These are phyloP conservation scores for Verticillium zaregamsianum DNA, from an alignment of 2,329 filamentous ascomycete genomes.

Conservation along the genomic window DNA sequence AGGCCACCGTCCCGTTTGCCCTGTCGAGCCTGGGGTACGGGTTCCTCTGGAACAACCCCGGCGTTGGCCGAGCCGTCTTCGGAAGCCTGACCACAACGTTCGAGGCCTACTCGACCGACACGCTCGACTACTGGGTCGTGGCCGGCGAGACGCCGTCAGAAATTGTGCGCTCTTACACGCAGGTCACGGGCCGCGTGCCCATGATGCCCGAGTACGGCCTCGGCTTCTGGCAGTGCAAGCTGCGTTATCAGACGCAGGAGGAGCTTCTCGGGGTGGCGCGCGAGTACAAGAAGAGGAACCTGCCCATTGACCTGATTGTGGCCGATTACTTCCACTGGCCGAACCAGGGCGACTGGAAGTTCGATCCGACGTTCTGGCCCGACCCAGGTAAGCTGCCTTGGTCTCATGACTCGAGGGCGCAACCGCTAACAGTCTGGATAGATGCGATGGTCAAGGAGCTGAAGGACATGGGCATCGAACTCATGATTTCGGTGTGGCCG, in stretches of 20 bases:
- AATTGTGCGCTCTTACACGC: constrained; percentile 53
- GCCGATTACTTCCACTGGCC: constrained; percentile 67
- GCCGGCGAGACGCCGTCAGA: constrained; percentile 50
- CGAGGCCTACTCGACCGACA: constrained; percentile 53
- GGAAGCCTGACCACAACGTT: constrained; percentile 59
- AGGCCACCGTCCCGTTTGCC: constrained; percentile 60
- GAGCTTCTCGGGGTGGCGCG: constrained; percentile 56
- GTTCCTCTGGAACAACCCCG: constrained; percentile 63
- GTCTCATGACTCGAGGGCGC: too few relatives aligned
- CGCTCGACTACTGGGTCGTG: constrained; percentile 62
- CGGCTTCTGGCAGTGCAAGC: constrained; percentile 66
- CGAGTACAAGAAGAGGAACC: constrained; percentile 49
- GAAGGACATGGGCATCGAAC: constrained; percentile 52
- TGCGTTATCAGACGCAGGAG: constrained; percentile 62
- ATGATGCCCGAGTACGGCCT: constrained; percentile 68
- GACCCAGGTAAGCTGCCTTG: constrained; percentile 35
- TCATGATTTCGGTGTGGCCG: constrained; percentile 69
- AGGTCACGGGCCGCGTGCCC: constrained; percentile 53
- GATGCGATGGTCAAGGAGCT: constrained; percentile 62
- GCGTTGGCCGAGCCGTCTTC: constrained; percentile 55
- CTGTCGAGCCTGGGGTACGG: constrained; percentile 59
- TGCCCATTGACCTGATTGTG: constrained; percentile 63
- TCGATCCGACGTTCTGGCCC: constrained; percentile 61
- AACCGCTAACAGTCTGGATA: too few relatives aligned
- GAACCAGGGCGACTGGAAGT: constrained; percentile 63